phyloP scores from a whole-genome alignment of 2,329 filamentous ascomycete genomes.

The Nemania serpens region DNA sequence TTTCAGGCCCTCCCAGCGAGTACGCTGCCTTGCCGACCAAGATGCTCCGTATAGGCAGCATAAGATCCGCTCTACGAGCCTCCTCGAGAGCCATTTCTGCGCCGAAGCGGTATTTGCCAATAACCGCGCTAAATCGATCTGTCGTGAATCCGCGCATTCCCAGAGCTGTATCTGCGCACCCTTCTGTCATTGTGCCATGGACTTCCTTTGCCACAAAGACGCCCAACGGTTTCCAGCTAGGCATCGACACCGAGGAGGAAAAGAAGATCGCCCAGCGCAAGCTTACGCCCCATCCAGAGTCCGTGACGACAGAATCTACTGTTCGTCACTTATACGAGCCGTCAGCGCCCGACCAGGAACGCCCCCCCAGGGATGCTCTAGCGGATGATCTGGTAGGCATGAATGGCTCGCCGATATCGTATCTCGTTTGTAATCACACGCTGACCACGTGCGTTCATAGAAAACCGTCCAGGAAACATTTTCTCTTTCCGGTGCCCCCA shows the following conservation, averaged over 20 bases:
- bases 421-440: neutral
- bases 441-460: slow-evolving; percentile 44
- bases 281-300: slow-evolving; percentile 62
- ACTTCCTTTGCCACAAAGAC: slow-evolving; percentile 39
- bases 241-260: slow-evolving; percentile 62
- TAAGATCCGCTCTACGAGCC: slow-evolving; percentile 32
- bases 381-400: slow-evolving; percentile 60
- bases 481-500: slow-evolving; percentile 66
- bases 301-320: slow-evolving; percentile 63
- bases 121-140: slow-evolving; percentile 7
- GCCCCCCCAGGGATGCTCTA: slow-evolving; percentile 44
- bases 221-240: slow-evolving; percentile 30
- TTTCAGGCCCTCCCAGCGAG: neutral
- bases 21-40: neutral
- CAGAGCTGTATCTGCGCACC: slow-evolving; percentile 5
- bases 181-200: slow-evolving; percentile 24
- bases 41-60: slow-evolving; percentile 37
- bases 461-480: slow-evolving; percentile 72
- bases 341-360: slow-evolving; percentile 25
- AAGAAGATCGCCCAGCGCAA: slow-evolving; percentile 57
- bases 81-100: slow-evolving; percentile 29
- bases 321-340: slow-evolving; percentile 56
- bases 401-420: neutral
- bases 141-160: neutral
- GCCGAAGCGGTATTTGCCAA: slow-evolving; percentile 19